Conservation (phyloP, 31 red algal species). For the Pterothamnion heteromorphum region DNA sequence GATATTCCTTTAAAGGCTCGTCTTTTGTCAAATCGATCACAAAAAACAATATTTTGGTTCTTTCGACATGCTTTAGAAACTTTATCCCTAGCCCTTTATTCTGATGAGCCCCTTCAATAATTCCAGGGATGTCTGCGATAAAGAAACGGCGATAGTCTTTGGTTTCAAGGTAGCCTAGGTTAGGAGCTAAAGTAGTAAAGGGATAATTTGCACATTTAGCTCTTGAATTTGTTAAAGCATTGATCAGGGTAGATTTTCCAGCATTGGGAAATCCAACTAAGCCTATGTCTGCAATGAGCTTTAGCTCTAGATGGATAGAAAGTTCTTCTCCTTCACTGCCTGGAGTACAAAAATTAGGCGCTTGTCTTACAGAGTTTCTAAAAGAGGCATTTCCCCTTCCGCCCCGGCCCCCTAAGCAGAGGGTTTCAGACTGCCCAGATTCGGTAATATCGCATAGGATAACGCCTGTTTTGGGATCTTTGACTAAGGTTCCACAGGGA, state of each 20-base stretch:
- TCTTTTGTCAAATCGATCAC: no score
- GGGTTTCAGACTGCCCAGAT: slow-evolving; percentile 49
- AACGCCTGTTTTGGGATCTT: no score
- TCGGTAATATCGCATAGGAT: no score
- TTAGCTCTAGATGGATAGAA: slow-evolving; percentile 70
- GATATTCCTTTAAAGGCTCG: no score
- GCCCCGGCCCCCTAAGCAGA: slow-evolving; percentile 60
- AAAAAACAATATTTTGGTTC: slow-evolving; percentile 63
- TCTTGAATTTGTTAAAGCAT: slow-evolving; percentile 64
- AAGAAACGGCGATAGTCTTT: slow-evolving; percentile 19
- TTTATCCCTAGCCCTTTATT: slow-evolving; percentile 80
- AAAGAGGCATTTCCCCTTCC: slow-evolving; percentile 64
- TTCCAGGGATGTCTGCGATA: slow-evolving; percentile 83
- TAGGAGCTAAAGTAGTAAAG: slow-evolving; percentile 81
- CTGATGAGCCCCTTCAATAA: slow-evolving; percentile 74
- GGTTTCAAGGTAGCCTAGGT: slow-evolving; percentile 64
- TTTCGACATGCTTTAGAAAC: slow-evolving; percentile 81
- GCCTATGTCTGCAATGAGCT: slow-evolving; percentile 84
- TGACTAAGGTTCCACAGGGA: slow-evolving; percentile 84
- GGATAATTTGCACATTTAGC: slow-evolving; percentile 78
- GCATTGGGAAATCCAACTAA: slow-evolving; percentile 93
- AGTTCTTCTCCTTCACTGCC: slow-evolving; percentile 47
- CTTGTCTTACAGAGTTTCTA: slow-evolving; percentile 45
- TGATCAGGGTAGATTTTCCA: slow-evolving; percentile 75
- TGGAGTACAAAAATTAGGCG: neutral